A percentile compares a stretch with the other conserved stretches of the same genome.
Evolutionary conservation across 805 yeast species (phyloP).

Genomic region (Spathaspora arborariae): DNA sequence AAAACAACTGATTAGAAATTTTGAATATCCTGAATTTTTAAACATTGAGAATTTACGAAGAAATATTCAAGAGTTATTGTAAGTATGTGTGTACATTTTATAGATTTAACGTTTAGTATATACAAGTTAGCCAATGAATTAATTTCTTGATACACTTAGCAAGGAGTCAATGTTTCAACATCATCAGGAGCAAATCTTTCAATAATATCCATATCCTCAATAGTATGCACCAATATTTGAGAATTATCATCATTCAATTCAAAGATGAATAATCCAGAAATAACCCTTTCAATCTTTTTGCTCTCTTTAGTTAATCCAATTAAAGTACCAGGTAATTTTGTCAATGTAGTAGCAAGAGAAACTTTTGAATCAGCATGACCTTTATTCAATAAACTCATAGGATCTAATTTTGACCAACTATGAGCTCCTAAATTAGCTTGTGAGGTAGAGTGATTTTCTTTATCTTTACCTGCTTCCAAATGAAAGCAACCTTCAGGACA

Average conservation of each 20-base stretch:
- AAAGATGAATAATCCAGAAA: constrained; percentile 59
- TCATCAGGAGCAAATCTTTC: constrained; percentile 37
- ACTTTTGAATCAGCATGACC: background rate
- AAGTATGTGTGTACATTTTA: background rate
- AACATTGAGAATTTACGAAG: constrained; percentile 10
- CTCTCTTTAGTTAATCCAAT: constrained; percentile 28
- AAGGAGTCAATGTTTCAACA: constrained; percentile 12
- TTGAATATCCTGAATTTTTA: constrained; percentile 11
- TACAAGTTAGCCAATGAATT: background rate
- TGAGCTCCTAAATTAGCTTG: constrained; percentile 39
- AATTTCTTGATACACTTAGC: background rate
- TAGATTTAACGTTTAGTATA: background rate
- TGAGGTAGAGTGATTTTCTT: constrained; percentile 25
- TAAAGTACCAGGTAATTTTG: constrained; percentile 29
- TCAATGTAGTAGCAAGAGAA: constrained; percentile 20
- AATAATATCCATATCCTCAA: constrained; percentile 61
- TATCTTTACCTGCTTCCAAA: constrained; percentile 17
- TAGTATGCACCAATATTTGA: constrained; percentile 55
- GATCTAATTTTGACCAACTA: constrained; percentile 35
- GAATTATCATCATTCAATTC: constrained; percentile 58
- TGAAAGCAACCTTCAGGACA: constrained; percentile 52
- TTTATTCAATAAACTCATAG: constrained; percentile 14
- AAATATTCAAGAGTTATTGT: constrained; percentile 9
- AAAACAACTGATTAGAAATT: constrained; percentile 9
- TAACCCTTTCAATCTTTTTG: constrained; percentile 35